These are phyloP conservation scores for Phylloporus sp. DNA, from an alignment of 768 basidiomycete species.

Conservation along the genomic window DNA sequence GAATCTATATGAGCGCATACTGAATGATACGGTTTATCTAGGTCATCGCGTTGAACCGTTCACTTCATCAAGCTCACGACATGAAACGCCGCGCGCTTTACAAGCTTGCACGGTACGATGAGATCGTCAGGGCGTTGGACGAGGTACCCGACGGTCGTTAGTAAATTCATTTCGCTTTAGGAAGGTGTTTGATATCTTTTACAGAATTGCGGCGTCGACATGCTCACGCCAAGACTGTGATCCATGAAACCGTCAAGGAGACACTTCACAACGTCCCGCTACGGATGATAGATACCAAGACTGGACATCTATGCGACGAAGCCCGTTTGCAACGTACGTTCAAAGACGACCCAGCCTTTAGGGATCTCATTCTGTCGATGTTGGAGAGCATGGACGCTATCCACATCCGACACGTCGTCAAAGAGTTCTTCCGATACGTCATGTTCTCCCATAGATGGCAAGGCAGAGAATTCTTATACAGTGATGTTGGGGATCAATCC, in stretches of 20 bases:
- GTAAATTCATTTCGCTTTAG: neutral
- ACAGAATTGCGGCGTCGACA: neutral
- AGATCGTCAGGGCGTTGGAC: neutral
- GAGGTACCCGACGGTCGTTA: neutral
- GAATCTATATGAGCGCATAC: neutral
- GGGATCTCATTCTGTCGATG: conserved; percentile 1
- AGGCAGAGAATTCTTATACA: conserved; percentile 3
- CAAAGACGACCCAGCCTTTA: neutral
- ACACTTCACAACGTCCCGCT: neutral
- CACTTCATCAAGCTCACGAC: neutral
- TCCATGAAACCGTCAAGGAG: neutral
- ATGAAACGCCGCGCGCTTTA: conserved; percentile 3
- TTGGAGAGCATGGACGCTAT: neutral
- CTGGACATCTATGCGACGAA: conserved; percentile 3
- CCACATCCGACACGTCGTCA: conserved; percentile 3
- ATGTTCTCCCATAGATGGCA: conserved; percentile 17
- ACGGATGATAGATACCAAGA: conserved; percentile 5
- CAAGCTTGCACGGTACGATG: neutral
- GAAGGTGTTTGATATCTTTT: neutral
- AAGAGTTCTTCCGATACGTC: conserved; percentile 7
- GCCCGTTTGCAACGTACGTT: neutral
- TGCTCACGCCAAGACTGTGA: neutral
- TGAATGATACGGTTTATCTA: neutral
- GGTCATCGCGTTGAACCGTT: neutral
- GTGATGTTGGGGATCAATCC: neutral